Conservation (phyloP, 2,329 filamentous ascomycete genomes). For the Sclerotiophoma versabilis region DNA sequence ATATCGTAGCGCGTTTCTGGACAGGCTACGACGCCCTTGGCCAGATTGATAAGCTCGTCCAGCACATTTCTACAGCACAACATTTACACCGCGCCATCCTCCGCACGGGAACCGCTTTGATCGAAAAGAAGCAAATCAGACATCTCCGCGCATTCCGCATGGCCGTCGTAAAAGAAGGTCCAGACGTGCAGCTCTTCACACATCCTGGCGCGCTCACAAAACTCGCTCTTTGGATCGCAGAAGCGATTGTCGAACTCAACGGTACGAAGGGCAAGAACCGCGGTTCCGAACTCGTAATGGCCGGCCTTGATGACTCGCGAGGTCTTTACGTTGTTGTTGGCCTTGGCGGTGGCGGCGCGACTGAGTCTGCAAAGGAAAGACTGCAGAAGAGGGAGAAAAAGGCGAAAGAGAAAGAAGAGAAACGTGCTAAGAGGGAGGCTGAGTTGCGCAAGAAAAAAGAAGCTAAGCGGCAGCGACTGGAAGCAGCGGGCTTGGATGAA, state of each 20-base stretch:
- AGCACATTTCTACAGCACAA: conserved; percentile 81
- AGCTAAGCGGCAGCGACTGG: conserved; percentile 38
- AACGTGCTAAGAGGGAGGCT: conserved; percentile 61
- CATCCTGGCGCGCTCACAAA: conserved; percentile 94
- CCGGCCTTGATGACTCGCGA: conserved; percentile 83
- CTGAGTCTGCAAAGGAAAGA: conserved; percentile 63
- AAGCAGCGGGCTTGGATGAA: conserved; percentile 68
- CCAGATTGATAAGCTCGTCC: conserved; percentile 72
- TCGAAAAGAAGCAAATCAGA: conserved; percentile 93
- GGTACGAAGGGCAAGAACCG: conserved; percentile 71
- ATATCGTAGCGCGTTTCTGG: conserved; percentile 62
- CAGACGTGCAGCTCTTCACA: conserved; percentile 88
- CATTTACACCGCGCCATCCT: conserved; percentile 92
- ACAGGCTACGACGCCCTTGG: conserved; percentile 65
- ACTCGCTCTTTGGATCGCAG: conserved; percentile 90
- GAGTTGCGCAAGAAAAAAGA: conserved; percentile 69
- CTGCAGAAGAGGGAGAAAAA: conserved; percentile 72
- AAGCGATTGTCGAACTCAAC: conserved; percentile 90
- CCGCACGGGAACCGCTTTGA: conserved; percentile 85
- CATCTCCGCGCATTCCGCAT: conserved; percentile 93
- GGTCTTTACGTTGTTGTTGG: conserved; percentile 93
- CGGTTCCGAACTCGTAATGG: conserved; percentile 86
- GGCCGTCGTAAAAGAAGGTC: conserved; percentile 93
- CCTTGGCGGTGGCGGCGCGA: conserved; percentile 83
- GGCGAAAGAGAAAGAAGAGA: conserved; percentile 62